Evolutionary conservation across 192 early-diverging fungal species (phyloP).

Genomic region (Coemansia sp.): DNA sequence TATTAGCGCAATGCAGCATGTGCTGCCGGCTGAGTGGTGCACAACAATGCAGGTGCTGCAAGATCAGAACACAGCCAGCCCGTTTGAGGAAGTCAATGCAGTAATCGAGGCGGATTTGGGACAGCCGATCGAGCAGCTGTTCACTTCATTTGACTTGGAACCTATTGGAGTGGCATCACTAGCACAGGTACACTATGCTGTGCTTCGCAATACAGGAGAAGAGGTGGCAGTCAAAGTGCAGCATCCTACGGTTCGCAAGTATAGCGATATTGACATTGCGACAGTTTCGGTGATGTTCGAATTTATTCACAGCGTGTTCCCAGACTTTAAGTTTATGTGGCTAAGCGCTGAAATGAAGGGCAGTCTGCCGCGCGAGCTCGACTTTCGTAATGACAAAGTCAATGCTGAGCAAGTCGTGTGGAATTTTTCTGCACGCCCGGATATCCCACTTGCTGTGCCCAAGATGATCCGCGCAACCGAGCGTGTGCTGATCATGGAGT

Average conservation of each 20-base stretch:
- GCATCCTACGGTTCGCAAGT: conserved; percentile 77
- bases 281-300: conserved; percentile 65
- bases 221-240: conserved; percentile 93
- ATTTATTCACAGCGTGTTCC: conserved; percentile 70
- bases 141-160: conserved; percentile 72
- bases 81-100: conserved; percentile 65
- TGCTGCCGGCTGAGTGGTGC: conserved; percentile 90
- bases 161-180: conserved; percentile 93
- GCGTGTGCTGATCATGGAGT: conserved; percentile 88
- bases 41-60: conserved; percentile 77
- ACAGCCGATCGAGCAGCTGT: conserved; percentile 62
- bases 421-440: conserved; percentile 58
- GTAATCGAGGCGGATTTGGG: conserved; percentile 73
- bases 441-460: conserved; percentile 70
- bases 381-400: conserved; percentile 76
- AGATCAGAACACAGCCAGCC: conserved; percentile 77
- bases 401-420: conserved; percentile 69
- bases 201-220: conserved; percentile 59
- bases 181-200: conserved; percentile 89
- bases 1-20: conserved; percentile 75
- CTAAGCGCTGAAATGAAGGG: conserved; percentile 80
- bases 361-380: conserved; percentile 81
- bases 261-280: conserved; percentile 78
- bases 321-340: conserved; percentile 92
- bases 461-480: conserved; percentile 71